Percentiles rank a stretch among this genome's conserved stretches.
Conservation (phyloP, 2,329 filamentous ascomycete species). For the Trichophyton benhamiae region DNA sequence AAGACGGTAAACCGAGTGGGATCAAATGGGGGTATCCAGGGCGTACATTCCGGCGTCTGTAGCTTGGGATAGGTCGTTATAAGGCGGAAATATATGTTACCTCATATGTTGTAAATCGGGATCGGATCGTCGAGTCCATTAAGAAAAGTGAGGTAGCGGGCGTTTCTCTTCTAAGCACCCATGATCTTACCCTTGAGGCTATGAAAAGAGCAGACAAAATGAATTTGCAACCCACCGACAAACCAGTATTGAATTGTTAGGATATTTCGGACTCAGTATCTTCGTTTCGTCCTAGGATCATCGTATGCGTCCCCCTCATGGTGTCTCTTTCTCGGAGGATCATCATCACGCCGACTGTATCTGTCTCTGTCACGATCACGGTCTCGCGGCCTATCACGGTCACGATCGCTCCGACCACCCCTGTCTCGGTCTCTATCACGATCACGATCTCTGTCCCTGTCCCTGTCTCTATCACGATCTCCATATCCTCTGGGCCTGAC, state of each 20-base stretch:
- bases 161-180: background rate
- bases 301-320: slow-evolving; percentile 71
- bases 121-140: background rate
- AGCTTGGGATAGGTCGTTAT: background rate
- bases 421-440: slow-evolving; percentile 29
- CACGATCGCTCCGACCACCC: slow-evolving; percentile 35
- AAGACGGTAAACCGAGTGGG: background rate
- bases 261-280: slow-evolving; percentile 38
- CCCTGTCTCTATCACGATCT: slow-evolving; percentile 43
- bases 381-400: slow-evolving; percentile 36
- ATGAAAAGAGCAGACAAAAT: slow-evolving; percentile 17
- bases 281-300: slow-evolving; percentile 52
- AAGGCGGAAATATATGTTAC: background rate
- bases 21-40: background rate
- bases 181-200: slow-evolving; percentile 27
- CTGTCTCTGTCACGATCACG: slow-evolving; percentile 40
- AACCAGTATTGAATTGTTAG: slow-evolving; percentile 20
- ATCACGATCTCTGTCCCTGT: slow-evolving; percentile 43
- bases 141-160: background rate
- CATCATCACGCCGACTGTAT: slow-evolving; percentile 40
- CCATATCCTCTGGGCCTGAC: slow-evolving; percentile 54
- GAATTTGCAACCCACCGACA: slow-evolving; percentile 35
- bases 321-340: slow-evolving; percentile 50
- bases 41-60: background rate
- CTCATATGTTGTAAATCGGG: background rate